phyloP scores from a whole-genome alignment of 768 basidiomycete genomes.

The Hericium coralloides region DNA sequence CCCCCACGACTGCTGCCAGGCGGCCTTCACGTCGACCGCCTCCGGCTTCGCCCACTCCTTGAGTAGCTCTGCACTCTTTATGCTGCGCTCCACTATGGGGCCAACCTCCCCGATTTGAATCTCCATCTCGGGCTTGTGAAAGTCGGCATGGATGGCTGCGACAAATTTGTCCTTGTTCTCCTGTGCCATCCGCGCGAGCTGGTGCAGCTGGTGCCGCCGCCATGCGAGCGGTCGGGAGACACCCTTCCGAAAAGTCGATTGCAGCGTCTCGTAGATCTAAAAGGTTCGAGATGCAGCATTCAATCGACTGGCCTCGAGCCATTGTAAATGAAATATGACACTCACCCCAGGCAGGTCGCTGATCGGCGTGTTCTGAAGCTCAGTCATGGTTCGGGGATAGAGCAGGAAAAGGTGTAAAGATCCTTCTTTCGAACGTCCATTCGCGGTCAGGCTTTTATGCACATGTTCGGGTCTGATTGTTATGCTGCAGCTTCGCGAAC shows the following conservation, averaged over 20 bases:
- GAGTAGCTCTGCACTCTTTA: constrained; percentile 12
- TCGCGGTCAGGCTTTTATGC: no score
- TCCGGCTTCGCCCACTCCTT: constrained; percentile 16
- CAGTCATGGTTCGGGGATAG: neutral
- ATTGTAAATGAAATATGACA: neutral
- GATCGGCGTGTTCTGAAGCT: neutral
- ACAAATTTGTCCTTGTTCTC: constrained; percentile 17
- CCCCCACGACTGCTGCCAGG: constrained; percentile 12
- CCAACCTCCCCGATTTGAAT: constrained; percentile 12
- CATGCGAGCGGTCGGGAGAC: constrained; percentile 16
- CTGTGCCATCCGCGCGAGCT: constrained; percentile 17
- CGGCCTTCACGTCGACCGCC: constrained; percentile 3
- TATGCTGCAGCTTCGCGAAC: no score
- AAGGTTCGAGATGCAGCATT: neutral
- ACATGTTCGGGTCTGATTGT: no score
- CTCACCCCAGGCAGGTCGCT: neutral
- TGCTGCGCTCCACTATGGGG: constrained; percentile 6
- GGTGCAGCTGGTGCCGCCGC: constrained; percentile 18
- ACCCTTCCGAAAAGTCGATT: constrained; percentile 14
- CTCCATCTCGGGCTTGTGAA: constrained; percentile 16
- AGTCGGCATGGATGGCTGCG: constrained; percentile 14
- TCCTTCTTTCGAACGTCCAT: no score
- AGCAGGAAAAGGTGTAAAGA: no score
- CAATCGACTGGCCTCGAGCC: neutral
- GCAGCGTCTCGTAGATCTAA: constrained; percentile 10